Percentiles rank a stretch among this genome's conserved stretches.
Conservation (phyloP, 2,329 filamentous ascomycete genomes). For the Coniella lustricola region DNA sequence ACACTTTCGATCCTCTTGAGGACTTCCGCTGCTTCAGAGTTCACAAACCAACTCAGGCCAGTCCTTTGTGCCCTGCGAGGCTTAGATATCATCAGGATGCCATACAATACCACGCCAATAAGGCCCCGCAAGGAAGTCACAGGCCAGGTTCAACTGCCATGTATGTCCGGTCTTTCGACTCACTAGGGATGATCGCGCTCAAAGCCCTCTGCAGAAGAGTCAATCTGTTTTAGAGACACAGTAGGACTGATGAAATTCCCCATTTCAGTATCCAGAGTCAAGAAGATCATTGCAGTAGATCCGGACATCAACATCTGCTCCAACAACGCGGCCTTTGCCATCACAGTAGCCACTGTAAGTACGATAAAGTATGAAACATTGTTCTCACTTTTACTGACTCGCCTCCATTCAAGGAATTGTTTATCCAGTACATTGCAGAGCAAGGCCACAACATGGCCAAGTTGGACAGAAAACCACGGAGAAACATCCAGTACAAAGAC, state of each 20-base stretch:
- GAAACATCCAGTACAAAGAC: slow-evolving; percentile 95
- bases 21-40: too few species aligned
- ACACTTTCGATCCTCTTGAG: too few species aligned
- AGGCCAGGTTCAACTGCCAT: slow-evolving; percentile 75
- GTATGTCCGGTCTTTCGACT: slow-evolving; percentile 48
- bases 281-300: slow-evolving; percentile 89
- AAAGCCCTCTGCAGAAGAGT: too few species aligned
- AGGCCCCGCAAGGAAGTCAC: slow-evolving; percentile 74
- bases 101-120: slow-evolving; percentile 82
- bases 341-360: slow-evolving; percentile 77
- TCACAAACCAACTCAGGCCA: background rate
- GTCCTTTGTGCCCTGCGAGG: background rate
- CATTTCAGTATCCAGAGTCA: slow-evolving; percentile 83
- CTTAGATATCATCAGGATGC: slow-evolving; percentile 54
- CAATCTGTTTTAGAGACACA: too few species aligned
- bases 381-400: background rate
- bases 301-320: slow-evolving; percentile 80
- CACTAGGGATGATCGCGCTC: background rate
- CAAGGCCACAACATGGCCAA: slow-evolving; percentile 85
- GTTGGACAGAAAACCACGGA: slow-evolving; percentile 81
- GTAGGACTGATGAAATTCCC: background rate
- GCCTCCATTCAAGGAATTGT: slow-evolving; percentile 68
- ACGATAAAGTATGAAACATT: background rate
- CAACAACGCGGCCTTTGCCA: slow-evolving; percentile 89
- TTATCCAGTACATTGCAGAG: slow-evolving; percentile 83